Evolutionary conservation across 306 rosid genomes (phyloP), one percentile per base, ranked within the genome.

Genomic region (Quercus suber): DNA sequence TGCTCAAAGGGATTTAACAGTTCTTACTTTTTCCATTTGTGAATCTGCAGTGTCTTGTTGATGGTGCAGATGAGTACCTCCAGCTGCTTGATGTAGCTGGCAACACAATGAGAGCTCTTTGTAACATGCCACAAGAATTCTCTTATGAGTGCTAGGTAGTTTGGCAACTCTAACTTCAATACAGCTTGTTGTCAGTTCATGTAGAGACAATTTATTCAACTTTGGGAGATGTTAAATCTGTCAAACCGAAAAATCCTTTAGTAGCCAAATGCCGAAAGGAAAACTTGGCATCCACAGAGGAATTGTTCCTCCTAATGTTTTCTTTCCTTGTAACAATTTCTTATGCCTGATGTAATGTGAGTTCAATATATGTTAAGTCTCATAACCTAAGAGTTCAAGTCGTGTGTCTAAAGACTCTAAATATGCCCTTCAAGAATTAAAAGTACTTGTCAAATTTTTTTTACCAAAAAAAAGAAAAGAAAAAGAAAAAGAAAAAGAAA

Each of bases 11-110:
- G 35, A 73, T 69, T 58, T 55, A 33, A 20, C 25, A 49, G 12
- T 49, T 82, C 79, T 82, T 23, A 84, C 69, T 74, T 74, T 37
- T 76, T 64, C 70, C 68, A 49, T 25, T 49, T 82, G 74, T 79
- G 75, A 73, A 76, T 83, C 74, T 85, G 85, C 94, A 92, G 99
- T 79, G 91, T 83, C 90, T 95, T 6, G 89, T 93, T 21, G 98
- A 95, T 64, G 97, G 98, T 31, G 94, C 94, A 3, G 99, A 93
- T 52, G 97, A 91, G 78, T 93, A 95, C 85, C 80, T 95, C 90
- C 97, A 93, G 86, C 93, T 95, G 80, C 97, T 95, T 18, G 97
- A 84, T 30, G 94, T 91, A 75, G 88, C 89, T 31, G 85, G 99
- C 90, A 85, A 73, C 69, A 79, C 89, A 41, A 93, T 90, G 89